Evolutionary conservation across 2,329 filamentous ascomycete species (phyloP).

Genomic region (Hypoxylon sp.): DNA sequence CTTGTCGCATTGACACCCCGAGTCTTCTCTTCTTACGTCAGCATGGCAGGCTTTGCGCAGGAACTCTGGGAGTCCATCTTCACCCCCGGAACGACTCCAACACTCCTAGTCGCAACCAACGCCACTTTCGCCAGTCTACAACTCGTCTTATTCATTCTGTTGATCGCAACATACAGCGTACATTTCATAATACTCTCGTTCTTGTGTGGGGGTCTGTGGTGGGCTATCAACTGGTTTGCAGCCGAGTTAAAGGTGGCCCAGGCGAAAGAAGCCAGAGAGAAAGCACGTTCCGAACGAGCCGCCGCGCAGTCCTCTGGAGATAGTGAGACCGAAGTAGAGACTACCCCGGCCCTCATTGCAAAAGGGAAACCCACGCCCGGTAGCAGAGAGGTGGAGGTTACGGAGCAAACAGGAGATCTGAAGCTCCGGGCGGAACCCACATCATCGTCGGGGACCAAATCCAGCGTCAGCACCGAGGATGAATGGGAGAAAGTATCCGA

Average conservation of each 20-base stretch:
- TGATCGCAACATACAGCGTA: conserved; percentile 85
- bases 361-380: conserved; percentile 46
- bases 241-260: conserved; percentile 68
- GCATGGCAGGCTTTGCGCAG: conserved; percentile 73
- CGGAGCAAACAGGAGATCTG: conserved; percentile 60
- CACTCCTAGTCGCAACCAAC: conserved; percentile 91
- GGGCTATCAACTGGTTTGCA: conserved; percentile 97
- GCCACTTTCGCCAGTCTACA: conserved; percentile 88
- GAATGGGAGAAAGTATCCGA: conserved; percentile 97
- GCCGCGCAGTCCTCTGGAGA: conserved; percentile 55
- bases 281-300: conserved; percentile 54
- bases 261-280: conserved; percentile 58
- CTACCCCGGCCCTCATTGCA: conserved; percentile 39
- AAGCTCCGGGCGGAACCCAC: conserved; percentile 60
- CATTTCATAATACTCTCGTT: conserved; percentile 88
- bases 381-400: conserved; percentile 60
- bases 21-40: conserved; percentile 21
- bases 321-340: conserved; percentile 66
- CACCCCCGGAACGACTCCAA: conserved; percentile 89
- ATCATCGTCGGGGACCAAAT: conserved; percentile 60
- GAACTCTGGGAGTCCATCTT: conserved; percentile 94
- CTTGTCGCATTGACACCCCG: conserved; percentile 41
- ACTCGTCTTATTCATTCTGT: conserved; percentile 78
- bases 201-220: conserved; percentile 87
- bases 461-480: conserved; percentile 83